Evolutionary conservation across 2,329 filamentous ascomycete genomes (phyloP).

Genomic region (Fusarium circinatum): DNA sequence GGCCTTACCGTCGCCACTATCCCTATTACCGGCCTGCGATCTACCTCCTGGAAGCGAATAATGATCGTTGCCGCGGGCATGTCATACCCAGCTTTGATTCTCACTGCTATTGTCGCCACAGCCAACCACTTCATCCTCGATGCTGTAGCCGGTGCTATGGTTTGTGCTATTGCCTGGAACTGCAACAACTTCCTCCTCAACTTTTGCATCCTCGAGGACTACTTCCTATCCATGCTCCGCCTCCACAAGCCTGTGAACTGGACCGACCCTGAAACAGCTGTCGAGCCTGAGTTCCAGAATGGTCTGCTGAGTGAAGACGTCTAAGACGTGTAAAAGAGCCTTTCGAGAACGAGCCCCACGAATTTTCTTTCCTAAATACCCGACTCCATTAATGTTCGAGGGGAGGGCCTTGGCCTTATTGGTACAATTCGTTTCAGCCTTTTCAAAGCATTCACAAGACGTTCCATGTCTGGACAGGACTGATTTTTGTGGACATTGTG

Average conservation of each 20-base stretch:
- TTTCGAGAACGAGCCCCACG: slow-evolving; percentile 16
- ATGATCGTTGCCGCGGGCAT: slow-evolving; percentile 61
- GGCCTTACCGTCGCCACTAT: slow-evolving; percentile 75
- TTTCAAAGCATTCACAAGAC: background rate
- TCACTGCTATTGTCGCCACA: slow-evolving; percentile 75
- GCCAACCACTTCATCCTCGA: slow-evolving; percentile 80
- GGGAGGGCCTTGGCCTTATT: background rate
- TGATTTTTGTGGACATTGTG: background rate
- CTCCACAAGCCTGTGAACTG: slow-evolving; percentile 71
- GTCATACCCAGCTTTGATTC: slow-evolving; percentile 71
- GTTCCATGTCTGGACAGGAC: background rate
- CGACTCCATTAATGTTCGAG: background rate
- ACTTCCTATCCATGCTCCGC: slow-evolving; percentile 69
- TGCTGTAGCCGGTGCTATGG: slow-evolving; percentile 73
- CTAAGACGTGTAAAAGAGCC: slow-evolving; percentile 1
- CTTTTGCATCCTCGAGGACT: slow-evolving; percentile 73
- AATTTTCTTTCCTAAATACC: background rate
- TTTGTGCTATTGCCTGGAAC: slow-evolving; percentile 73
- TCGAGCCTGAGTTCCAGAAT: slow-evolving; percentile 48
- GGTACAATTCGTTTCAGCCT: background rate
- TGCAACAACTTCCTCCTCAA: slow-evolving; percentile 67
- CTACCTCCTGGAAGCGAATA: slow-evolving; percentile 61
- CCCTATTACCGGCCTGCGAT: slow-evolving; percentile 66
- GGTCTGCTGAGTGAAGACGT: slow-evolving; percentile 38
- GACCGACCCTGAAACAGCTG: slow-evolving; percentile 50